Percentiles rank a stretch among this genome's conserved stretches.
These are phyloP conservation scores for Candida sithepensis DNA, from an alignment of 805 yeast species.

Conservation along the genomic window DNA sequence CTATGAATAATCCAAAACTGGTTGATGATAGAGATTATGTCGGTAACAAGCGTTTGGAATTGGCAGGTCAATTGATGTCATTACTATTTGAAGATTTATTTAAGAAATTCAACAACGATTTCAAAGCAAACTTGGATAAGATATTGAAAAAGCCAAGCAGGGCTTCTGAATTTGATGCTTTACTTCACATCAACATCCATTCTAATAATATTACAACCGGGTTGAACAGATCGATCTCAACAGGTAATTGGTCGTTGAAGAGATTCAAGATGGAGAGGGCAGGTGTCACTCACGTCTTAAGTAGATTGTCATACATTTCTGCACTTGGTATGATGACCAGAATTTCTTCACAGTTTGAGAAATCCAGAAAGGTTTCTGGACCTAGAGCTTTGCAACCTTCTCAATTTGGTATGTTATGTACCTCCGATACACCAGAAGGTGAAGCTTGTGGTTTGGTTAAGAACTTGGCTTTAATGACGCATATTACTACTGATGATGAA, in stretches of 20 bases:
- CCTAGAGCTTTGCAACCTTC: conserved; percentile 99
- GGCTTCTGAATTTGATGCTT: conserved; percentile 92
- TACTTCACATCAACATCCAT: conserved; percentile 83
- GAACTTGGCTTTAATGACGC: conserved; percentile 96
- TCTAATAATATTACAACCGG: conserved; percentile 93
- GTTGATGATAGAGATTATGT: conserved; percentile 99
- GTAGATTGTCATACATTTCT: conserved; percentile 86
- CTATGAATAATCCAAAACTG: conserved; percentile 89
- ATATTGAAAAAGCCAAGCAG: conserved; percentile 90
- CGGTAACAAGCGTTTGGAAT: conserved; percentile 93
- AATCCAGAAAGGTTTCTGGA: conserved; percentile 95
- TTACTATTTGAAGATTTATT: conserved; percentile 93
- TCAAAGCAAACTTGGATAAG: conserved; percentile 92
- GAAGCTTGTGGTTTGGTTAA: conserved; percentile 99
- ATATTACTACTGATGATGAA: conserved; percentile 97
- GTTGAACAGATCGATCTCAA: conserved; percentile 91
- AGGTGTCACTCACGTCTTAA: conserved; percentile 95
- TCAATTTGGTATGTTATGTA: conserved; percentile 98
- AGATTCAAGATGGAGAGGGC: conserved; percentile 99
- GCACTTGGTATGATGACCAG: conserved; percentile 99
- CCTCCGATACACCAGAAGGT: conserved; percentile 99
- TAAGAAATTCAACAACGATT: conserved; percentile 92
- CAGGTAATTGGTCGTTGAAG: conserved; percentile 98
- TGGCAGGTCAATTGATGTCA: conserved; percentile 97
- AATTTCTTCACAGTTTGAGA: conserved; percentile 97